phyloP scores from a whole-genome alignment of 495 filamentous ascomycete species.

The Collariella sp. region DNA sequence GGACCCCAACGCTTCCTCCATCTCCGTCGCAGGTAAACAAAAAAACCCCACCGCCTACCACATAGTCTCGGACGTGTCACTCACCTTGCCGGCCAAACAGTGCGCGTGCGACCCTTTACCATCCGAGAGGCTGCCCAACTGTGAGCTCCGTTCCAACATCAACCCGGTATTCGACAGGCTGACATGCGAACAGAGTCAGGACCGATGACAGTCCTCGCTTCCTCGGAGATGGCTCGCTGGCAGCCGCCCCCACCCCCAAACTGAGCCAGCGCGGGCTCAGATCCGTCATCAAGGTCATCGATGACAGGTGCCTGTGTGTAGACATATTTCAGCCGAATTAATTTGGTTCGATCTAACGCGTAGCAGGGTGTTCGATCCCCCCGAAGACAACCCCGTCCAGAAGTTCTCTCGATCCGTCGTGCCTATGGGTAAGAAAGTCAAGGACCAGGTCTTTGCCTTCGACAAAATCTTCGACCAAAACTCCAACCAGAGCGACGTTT shows the following conservation, averaged over 20 bases:
- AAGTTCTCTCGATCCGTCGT: conserved; percentile 78
- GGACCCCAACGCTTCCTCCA: conserved; percentile 38
- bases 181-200: conserved; percentile 47
- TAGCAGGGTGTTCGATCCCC: conserved; percentile 89
- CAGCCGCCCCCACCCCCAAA: conserved; percentile 72
- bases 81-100: conserved; percentile 35
- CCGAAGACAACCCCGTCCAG: conserved; percentile 92
- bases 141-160: conserved; percentile 29
- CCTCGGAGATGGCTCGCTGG: conserved; percentile 89
- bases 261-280: conserved; percentile 79
- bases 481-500: conserved; percentile 85
- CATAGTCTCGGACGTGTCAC: neutral
- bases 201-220: conserved; percentile 84
- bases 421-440: conserved; percentile 82
- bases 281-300: conserved; percentile 89
- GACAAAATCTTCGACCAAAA: conserved; percentile 97
- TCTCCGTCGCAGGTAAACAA: conserved; percentile 54
- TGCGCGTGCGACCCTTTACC: conserved; percentile 92
- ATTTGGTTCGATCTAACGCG: neutral
- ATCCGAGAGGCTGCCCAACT: conserved; percentile 63
- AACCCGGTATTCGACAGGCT: neutral
- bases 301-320: conserved; percentile 89
- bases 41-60: conserved; percentile 1
- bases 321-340: neutral
- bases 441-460: conserved; percentile 96